Base-by-base conservation (phyloP, 441 rosid species). In the Euphorbia corollata region DNA sequence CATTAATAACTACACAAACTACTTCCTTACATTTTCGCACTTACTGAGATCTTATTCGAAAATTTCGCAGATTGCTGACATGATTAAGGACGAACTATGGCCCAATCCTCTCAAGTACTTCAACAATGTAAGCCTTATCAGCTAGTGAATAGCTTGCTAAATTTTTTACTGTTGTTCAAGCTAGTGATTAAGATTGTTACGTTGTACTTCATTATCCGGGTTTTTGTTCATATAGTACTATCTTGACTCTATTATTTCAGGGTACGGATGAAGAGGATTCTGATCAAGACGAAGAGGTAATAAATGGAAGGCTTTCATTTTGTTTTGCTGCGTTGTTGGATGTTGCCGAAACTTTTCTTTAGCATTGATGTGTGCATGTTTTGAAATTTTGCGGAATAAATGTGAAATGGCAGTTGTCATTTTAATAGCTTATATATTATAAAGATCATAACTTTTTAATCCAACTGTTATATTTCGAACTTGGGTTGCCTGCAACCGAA, bases 61-160 rank as follows among this genome's bases (percentile, higher is more conserved):
- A 57, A 56, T 50, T 61, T 39, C 72, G 74, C 88, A 91, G 96
- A 80, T 89, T 32, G 91, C 96, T 8, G 91, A 92, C 82, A 83
- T 89, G 16, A 92, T 92, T 68, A 92, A 85, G 86, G 98, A 92
- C 77, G 98, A 87, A 71, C 56, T 92, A 9, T 92, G 96, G 96
- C 80, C 90, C 64, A 88, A 89, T 81, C 98, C 98, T 58, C 87
- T 86, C 12, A 69, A 61, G 67, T 74, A 74, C 69, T 74, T 74
- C 43, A 69, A 64, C 59, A 61, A 69, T 70, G 77, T 74, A 74
- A 61, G 32, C 32, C 5, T 55, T 18, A 53, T 61, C 13, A n/a
- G 1, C 27, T 24, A 30, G 23, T 45, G 41, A 55, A 10, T 36
- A 51, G 16, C 50, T 16, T 19, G 16, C 63, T 19, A 0, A 27